Conservation (phyloP, 345 rosid genomes). For the Streptanthus diversifolius region DNA sequence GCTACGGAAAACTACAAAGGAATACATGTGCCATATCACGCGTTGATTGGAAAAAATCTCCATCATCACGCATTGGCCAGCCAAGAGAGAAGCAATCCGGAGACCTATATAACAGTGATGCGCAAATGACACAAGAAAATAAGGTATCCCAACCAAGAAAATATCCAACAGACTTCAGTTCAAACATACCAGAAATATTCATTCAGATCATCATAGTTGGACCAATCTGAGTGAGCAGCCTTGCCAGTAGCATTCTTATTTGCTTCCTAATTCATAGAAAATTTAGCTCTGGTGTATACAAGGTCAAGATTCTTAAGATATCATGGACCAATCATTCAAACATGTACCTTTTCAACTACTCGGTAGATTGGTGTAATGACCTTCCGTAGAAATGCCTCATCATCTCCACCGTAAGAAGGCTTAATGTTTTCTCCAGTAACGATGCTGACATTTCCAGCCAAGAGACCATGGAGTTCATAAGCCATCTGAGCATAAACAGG, state of each 20-base stretch:
- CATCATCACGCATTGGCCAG: constrained; percentile 99
- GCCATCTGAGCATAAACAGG: constrained; percentile 69
- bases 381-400: constrained; percentile 87
- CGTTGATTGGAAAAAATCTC: constrained; percentile 85
- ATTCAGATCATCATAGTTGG: constrained; percentile 96
- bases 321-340: background rate
- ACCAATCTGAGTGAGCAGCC: constrained; percentile 86
- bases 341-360: constrained; percentile 68
- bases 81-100: constrained; percentile 97
- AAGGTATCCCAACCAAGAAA: constrained; percentile 12
- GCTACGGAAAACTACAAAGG: constrained; percentile 16
- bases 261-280: constrained; percentile 65
- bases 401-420: constrained; percentile 98
- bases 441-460: constrained; percentile 98
- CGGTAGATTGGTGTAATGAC: constrained; percentile 87
- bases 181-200: constrained; percentile 88
- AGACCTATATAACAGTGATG: constrained; percentile 51
- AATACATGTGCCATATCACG: constrained; percentile 47
- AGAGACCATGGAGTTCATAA: constrained; percentile 92
- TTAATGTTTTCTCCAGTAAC: constrained; percentile 97
- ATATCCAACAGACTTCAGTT: constrained; percentile 17
- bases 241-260: constrained; percentile 63
- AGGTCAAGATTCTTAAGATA: constrained; percentile 7
- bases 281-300: constrained; percentile 20
- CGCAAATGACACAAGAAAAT: constrained; percentile 5